Evolutionary conservation across 352 stramenopile genomes (phyloP).

Genomic region (Pythium folliculosum): DNA sequence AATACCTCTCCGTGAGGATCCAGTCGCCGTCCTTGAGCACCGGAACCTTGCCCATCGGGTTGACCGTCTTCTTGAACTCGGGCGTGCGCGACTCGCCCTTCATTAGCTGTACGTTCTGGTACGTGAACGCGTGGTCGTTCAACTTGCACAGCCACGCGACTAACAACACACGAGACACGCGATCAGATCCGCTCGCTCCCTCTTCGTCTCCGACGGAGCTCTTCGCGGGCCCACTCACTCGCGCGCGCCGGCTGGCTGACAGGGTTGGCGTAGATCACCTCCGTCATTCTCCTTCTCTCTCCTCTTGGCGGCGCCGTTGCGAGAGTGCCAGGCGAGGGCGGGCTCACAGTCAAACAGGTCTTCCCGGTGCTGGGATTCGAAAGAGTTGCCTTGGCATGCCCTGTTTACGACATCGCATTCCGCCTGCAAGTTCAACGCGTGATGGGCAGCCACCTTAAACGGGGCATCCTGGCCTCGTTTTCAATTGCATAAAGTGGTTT

Average conservation of each 20-base stretch:
- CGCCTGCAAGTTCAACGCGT: neutral
- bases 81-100: conserved; percentile 57
- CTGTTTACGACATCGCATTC: conserved; percentile 12
- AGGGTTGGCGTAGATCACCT: conserved; percentile 55
- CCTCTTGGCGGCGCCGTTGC: neutral
- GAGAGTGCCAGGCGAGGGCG: neutral
- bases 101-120: conserved; percentile 51
- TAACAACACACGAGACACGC: conserved; percentile 16
- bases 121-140: conserved; percentile 61
- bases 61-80: conserved; percentile 50
- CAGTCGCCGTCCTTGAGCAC: conserved; percentile 56
- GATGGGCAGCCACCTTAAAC: neutral
- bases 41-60: conserved; percentile 56
- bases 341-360: neutral
- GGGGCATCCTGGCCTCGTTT: too few relatives aligned
- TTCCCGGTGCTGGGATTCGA: neutral
- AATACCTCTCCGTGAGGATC: conserved; percentile 43
- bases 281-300: conserved; percentile 30
- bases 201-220: neutral
- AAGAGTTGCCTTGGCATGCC: neutral
- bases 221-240: conserved; percentile 28
- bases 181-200: neutral
- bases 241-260: conserved; percentile 71
- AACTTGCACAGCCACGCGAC: conserved; percentile 74
- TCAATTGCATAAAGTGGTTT: too few relatives aligned